Evolutionary conservation across 2,329 filamentous ascomycete genomes (phyloP).

Genomic region (Xylaria hypoxylon): DNA sequence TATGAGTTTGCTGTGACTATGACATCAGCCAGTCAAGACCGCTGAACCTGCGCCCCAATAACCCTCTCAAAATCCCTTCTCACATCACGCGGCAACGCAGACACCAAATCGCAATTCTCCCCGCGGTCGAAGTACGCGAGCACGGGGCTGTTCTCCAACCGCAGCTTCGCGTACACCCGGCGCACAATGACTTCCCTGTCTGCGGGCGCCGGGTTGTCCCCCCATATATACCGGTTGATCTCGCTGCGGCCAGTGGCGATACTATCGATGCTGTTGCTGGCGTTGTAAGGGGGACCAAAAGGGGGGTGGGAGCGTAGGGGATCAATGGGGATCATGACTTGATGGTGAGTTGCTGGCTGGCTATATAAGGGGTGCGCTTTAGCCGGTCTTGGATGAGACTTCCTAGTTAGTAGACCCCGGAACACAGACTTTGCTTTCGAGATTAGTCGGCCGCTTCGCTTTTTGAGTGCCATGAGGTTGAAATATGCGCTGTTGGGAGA

Average conservation of each 20-base stretch:
- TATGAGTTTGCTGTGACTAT: too few relatives aligned
- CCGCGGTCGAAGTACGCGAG: not conserved
- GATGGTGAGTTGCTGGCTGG: too few relatives aligned
- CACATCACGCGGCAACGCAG: not conserved
- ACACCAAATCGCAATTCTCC: not conserved
- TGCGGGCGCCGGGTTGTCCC: not conserved
- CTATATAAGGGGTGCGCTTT: too few relatives aligned
- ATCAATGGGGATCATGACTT: not conserved
- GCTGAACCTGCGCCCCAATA: not conserved
- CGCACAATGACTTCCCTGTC: not conserved
- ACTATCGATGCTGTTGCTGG: not conserved
- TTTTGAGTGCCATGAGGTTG: too few relatives aligned
- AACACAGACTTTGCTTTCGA: not conserved
- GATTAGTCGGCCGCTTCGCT: too few relatives aligned
- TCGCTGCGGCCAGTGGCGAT: not conserved
- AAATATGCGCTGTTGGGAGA: too few relatives aligned
- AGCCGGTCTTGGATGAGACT: not conserved
- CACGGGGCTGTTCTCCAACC: conserved; percentile 9
- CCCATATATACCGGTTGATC: conserved; percentile 13
- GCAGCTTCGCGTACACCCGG: conserved; percentile 5
- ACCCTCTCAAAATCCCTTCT: not conserved
- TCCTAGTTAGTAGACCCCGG: not conserved
- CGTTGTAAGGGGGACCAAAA: not conserved
- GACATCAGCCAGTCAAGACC: too few relatives aligned
- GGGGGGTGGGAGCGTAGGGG: not conserved